Percentiles rank a stretch among this genome's conserved stretches.
phyloP scores from a whole-genome alignment of 1,139 yeast species.

The Geotrichum europaeum region DNA sequence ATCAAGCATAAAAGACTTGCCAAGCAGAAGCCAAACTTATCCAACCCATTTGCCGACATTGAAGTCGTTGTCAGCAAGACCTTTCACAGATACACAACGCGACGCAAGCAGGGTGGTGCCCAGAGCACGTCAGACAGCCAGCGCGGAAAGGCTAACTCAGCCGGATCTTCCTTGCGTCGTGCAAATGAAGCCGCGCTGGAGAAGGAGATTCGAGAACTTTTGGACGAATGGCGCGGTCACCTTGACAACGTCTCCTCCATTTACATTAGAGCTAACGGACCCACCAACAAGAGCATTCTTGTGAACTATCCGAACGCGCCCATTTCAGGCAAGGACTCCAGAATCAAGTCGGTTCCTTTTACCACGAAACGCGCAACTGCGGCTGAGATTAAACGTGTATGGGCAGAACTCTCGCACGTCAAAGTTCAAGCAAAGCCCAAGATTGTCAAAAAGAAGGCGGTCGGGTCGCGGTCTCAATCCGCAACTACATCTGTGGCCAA shows the following conservation, averaged over 20 bases:
- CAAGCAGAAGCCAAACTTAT: slow-evolving; percentile 39
- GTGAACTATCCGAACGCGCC: slow-evolving; percentile 61
- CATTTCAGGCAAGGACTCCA: slow-evolving; percentile 28
- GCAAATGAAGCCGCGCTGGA: slow-evolving; percentile 81
- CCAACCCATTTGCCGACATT: slow-evolving; percentile 42
- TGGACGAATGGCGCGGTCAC: slow-evolving; percentile 52
- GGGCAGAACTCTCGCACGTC: slow-evolving; percentile 71
- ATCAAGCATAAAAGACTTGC: slow-evolving; percentile 63
- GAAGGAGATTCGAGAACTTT: slow-evolving; percentile 64
- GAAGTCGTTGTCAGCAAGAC: slow-evolving; percentile 67
- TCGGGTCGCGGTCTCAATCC: slow-evolving; percentile 17
- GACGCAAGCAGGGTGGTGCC: slow-evolving; percentile 97
- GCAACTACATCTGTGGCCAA: slow-evolving; percentile 15
- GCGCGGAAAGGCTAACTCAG: slow-evolving; percentile 92
- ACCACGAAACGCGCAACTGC: slow-evolving; percentile 86
- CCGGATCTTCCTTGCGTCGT: slow-evolving; percentile 86
- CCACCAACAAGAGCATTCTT: slow-evolving; percentile 56
- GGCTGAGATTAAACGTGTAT: slow-evolving; percentile 72
- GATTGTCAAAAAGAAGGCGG: slow-evolving; percentile 32
- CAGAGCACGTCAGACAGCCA: slow-evolving; percentile 91
- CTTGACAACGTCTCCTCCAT: slow-evolving; percentile 59
- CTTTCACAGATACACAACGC: slow-evolving; percentile 89
- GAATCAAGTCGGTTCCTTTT: slow-evolving; percentile 62
- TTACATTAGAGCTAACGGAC: slow-evolving; percentile 81
- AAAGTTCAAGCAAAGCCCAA: slow-evolving; percentile 52